phyloP scores from a whole-genome alignment of 2,329 filamentous ascomycete species.

The Colletotrichum sp. region DNA sequence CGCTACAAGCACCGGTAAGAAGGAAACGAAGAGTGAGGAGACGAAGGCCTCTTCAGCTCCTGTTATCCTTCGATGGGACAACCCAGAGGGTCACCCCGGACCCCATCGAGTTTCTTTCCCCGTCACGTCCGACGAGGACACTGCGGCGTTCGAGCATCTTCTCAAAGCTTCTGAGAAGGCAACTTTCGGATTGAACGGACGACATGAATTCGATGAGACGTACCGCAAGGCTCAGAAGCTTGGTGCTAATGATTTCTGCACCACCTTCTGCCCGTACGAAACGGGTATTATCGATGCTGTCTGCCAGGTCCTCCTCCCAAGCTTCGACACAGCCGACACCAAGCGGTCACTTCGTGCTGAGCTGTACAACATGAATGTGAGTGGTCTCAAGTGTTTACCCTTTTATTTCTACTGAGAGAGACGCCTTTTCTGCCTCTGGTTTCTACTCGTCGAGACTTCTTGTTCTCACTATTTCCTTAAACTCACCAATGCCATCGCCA shows the following conservation, averaged over 20 bases:
- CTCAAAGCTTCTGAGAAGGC: neutral
- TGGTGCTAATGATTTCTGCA: slow-evolving; percentile 49
- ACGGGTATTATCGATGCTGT: slow-evolving; percentile 57
- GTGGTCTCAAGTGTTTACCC: neutral
- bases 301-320: slow-evolving; percentile 48
- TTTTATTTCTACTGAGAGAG: no score
- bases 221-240: slow-evolving; percentile 60
- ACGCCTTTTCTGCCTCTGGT: no score
- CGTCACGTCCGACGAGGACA: neutral
- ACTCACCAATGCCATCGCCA: no score
- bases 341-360: slow-evolving; percentile 50
- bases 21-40: neutral
- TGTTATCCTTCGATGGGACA: neutral
- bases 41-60: neutral
- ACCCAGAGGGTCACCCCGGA: no score
- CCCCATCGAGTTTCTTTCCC: neutral
- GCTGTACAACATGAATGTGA: slow-evolving; percentile 62
- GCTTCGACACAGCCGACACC: neutral
- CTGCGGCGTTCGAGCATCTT: neutral
- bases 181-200: slow-evolving; percentile 48
- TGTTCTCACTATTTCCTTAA: no score
- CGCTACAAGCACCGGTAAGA: no score
- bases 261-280: slow-evolving; percentile 56
- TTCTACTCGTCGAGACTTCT: no score
- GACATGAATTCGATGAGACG: slow-evolving; percentile 55